Evolutionary conservation across 2,329 filamentous ascomycete species (phyloP).

Genomic region (Exserohilum rostratum): DNA sequence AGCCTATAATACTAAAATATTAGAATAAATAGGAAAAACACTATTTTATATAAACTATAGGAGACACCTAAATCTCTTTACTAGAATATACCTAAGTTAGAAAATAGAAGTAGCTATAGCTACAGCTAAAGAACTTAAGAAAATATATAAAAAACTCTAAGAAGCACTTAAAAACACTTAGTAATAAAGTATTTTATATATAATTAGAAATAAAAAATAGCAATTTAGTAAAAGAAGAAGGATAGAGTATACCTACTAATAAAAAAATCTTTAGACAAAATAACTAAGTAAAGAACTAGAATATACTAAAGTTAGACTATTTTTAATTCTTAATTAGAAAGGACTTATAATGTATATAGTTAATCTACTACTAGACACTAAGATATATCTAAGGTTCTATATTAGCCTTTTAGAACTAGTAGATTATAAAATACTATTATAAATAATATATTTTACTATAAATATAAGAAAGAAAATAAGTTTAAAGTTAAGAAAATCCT

Average conservation of each 20-base stretch:
- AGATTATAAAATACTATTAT: slow-evolving; percentile 3
- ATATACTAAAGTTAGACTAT: slow-evolving; percentile 9
- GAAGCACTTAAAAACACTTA: no score
- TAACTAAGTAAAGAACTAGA: slow-evolving; percentile 4
- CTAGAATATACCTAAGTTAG: background rate
- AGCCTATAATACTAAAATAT: no score
- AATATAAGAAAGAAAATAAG: background rate
- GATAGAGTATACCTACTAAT: slow-evolving; percentile 6
- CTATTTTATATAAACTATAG: no score
- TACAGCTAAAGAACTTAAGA: background rate
- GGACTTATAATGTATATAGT: slow-evolving; percentile 8
- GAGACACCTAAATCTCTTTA: background rate
- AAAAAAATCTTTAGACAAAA: background rate
- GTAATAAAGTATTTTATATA: no score
- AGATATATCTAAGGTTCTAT: background rate
- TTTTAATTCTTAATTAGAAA: slow-evolving; percentile 5
- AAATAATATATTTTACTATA: slow-evolving; percentile 6
- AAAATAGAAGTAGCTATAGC: background rate
- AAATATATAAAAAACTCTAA: background rate
- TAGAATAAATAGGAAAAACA: no score
- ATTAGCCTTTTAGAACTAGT: slow-evolving; percentile 6
- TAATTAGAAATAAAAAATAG: slow-evolving; percentile 7
- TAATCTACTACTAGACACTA: background rate
- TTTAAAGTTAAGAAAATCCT: background rate
- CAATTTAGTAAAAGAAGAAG: slow-evolving; percentile 3